Conservation (phyloP, 352 stramenopile species). For the Globisporangium nodosum region DNA sequence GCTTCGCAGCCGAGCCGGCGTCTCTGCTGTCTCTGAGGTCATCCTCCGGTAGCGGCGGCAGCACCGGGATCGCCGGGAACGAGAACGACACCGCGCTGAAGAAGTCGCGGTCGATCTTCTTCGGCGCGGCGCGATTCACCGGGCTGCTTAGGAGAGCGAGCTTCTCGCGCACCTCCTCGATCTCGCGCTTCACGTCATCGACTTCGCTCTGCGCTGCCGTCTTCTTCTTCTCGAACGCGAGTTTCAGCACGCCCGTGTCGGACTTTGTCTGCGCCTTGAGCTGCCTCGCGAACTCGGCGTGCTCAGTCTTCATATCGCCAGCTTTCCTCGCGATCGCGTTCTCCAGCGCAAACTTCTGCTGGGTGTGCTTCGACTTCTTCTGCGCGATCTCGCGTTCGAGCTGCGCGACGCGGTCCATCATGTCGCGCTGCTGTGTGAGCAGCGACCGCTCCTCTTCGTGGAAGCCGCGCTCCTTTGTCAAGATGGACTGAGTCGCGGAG, state of each 20-base stretch:
- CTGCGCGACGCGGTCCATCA: slow-evolving; percentile 50
- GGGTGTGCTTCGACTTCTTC: slow-evolving; percentile 56
- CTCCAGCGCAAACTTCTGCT: slow-evolving; percentile 46
- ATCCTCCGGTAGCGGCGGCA: slow-evolving; percentile 6
- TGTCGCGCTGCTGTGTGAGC: slow-evolving; percentile 45
- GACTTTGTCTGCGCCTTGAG: slow-evolving; percentile 53
- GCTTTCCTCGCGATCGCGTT: slow-evolving; percentile 28
- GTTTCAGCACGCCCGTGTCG: slow-evolving; percentile 34
- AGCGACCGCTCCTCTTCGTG: slow-evolving; percentile 50
- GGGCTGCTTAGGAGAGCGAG: slow-evolving; percentile 16
- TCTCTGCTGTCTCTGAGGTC: neutral
- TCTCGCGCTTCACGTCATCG: slow-evolving; percentile 20
- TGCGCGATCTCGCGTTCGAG: slow-evolving; percentile 49
- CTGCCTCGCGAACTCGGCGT: slow-evolving; percentile 44
- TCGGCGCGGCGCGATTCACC: neutral
- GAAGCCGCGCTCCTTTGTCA: slow-evolving; percentile 45
- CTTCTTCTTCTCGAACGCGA: slow-evolving; percentile 50
- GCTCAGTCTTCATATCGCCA: slow-evolving; percentile 31
- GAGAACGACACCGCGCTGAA: slow-evolving; percentile 36
- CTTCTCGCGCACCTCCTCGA: slow-evolving; percentile 24
- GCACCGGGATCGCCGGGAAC: slow-evolving; percentile 21
- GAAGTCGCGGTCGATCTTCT: slow-evolving; percentile 27
- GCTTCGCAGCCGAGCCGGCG: slow-evolving; percentile 5
- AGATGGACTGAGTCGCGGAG: slow-evolving; percentile 10
- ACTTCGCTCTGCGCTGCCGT: slow-evolving; percentile 21